Conservation (phyloP, 345 rosid species). For the Linum lewisii region DNA sequence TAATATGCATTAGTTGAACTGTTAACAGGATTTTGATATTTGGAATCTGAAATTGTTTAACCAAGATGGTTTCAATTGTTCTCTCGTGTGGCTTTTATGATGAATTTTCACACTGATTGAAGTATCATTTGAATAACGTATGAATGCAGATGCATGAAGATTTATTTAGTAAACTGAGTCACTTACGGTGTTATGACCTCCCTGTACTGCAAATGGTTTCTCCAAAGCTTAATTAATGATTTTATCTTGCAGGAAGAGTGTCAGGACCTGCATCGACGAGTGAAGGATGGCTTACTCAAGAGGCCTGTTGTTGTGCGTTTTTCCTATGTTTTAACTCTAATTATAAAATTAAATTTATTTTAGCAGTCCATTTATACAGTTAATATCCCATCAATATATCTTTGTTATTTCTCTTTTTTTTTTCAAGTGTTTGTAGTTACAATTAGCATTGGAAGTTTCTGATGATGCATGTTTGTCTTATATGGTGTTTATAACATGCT, state of each 20-base stretch:
- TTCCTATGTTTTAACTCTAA: neutral
- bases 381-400: neutral
- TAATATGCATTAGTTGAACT: too few relatives aligned
- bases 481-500: neutral
- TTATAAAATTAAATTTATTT: neutral
- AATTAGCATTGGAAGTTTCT: neutral
- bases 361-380: neutral
- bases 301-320: slow-evolving; percentile 34
- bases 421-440: neutral
- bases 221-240: neutral
- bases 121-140: neutral
- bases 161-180: neutral
- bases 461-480: neutral
- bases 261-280: slow-evolving; percentile 32
- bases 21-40: too few relatives aligned
- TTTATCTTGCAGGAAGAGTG: slow-evolving; percentile 43
- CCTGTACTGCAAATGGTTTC: neutral
- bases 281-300: slow-evolving; percentile 21
- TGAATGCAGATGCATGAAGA: neutral
- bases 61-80: neutral
- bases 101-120: neutral
- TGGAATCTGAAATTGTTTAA: neutral
- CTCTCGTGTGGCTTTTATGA: neutral
- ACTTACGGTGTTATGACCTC: neutral
- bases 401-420: neutral